Conservation (phyloP, 441 rosid genomes). For the Populus hybrid region DNA sequence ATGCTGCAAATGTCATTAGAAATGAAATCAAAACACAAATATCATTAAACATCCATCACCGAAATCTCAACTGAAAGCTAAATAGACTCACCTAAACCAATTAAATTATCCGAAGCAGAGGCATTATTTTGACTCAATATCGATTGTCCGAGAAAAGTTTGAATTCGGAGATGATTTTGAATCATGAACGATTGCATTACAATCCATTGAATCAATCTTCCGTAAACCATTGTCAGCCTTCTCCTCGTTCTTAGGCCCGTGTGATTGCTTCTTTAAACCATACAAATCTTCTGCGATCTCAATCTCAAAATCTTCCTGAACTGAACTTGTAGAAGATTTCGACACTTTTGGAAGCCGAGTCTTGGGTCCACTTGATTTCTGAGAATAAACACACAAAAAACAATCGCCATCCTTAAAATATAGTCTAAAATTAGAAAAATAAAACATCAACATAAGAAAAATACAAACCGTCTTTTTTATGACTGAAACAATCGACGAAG, state of each 20-base stretch:
- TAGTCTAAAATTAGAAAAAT: not conserved
- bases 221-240: constrained; percentile 23
- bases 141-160: constrained; percentile 12
- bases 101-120: constrained; percentile 21
- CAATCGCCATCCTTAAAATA: not conserved
- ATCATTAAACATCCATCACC: not conserved
- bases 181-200: constrained; percentile 21
- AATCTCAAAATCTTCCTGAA: constrained; percentile 63
- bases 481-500: constrained; percentile 59
- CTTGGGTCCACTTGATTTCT: constrained; percentile 57
- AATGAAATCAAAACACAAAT: not conserved
- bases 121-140: not conserved
- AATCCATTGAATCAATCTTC: constrained; percentile 27
- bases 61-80: not conserved
- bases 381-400: constrained; percentile 17
- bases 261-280: constrained; percentile 74
- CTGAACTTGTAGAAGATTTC: constrained; percentile 38
- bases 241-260: constrained; percentile 49
- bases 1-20: constrained; percentile 23
- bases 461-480: constrained; percentile 62
- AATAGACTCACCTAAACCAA: constrained; percentile 9
- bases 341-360: constrained; percentile 48
- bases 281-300: constrained; percentile 85
- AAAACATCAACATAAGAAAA: not conserved
- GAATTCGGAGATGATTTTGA: constrained; percentile 23